Conservation (phyloP, 2,329 filamentous ascomycete species). For the Cordyceps militaris region DNA sequence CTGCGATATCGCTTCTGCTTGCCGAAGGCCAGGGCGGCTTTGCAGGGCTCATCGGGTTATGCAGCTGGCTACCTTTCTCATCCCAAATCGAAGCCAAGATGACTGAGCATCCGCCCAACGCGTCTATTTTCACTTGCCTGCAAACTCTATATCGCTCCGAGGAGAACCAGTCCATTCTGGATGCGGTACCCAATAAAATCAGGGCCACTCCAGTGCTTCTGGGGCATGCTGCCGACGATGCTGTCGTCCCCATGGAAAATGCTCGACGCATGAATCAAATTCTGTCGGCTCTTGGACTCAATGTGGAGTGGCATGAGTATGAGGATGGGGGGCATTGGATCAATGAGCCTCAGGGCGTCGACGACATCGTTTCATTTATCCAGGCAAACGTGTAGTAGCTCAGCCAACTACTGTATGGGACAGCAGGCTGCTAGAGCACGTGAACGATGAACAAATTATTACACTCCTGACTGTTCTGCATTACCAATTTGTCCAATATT, state of each 20-base stretch:
- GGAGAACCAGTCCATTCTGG: background rate
- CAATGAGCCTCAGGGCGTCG: slow-evolving; percentile 3
- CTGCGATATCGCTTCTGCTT: background rate
- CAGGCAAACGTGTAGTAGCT: no score
- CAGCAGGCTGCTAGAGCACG: no score
- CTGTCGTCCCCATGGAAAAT: background rate
- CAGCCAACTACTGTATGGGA: no score
- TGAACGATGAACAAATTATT: no score
- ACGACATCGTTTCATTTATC: background rate
- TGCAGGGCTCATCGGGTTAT: background rate
- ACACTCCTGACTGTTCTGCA: background rate
- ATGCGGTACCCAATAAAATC: background rate
- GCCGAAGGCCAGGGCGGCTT: background rate
- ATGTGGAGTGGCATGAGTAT: background rate
- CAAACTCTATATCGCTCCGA: background rate
- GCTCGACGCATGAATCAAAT: background rate
- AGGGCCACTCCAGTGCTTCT: background rate
- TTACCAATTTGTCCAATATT: background rate
- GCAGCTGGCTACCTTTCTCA: slow-evolving; percentile 2
- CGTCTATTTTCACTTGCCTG: background rate
- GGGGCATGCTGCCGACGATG: background rate
- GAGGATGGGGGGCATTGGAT: background rate
- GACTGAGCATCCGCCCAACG: background rate
- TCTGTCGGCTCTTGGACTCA: background rate
- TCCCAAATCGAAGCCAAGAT: background rate